Conservation (phyloP, 176 grass and related monocot species). For the Zea mays region Zm-B73-REFERENCE-NAM-5.0 NC_050103.1:103932501-103933000, state of each 20-base stretch:
- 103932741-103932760: too few relatives aligned
- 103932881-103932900: not conserved
- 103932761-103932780: too few relatives aligned
- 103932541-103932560: not conserved
- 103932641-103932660: not conserved
- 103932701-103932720: too few relatives aligned
- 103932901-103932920: not conserved
- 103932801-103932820: too few relatives aligned
- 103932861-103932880: not conserved
- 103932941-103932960: not conserved
- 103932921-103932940: not conserved
- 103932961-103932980: not conserved
- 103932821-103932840: too few relatives aligned
- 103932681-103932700: too few relatives aligned
- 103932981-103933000: slow-evolving; percentile 1
- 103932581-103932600: not conserved
- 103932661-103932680: not conserved
- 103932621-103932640: not conserved
- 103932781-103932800: too few relatives aligned
- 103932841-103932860: not conserved
- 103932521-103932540: not conserved
- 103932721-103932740: too few relatives aligned
- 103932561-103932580: not conserved
- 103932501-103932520: not conserved
- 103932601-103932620: not conserved